Base-by-base conservation (phyloP, 2,329 filamentous ascomycete species). In the Penicillium sp. region DNA sequence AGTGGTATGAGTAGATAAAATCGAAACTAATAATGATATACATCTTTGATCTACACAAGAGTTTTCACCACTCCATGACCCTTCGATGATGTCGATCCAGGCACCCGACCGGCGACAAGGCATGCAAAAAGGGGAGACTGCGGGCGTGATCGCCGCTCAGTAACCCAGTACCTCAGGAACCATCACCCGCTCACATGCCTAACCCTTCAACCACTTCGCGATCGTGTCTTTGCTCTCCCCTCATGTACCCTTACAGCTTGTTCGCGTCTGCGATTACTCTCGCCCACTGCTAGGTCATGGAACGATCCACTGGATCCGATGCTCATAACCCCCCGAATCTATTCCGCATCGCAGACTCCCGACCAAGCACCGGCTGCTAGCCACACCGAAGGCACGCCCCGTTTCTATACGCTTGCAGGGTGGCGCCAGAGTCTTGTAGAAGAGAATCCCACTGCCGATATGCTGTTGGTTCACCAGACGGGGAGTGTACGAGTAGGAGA, bases 401-500 rank as follows among this genome's bases (percentile, higher is more conserved):
- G 59, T 58, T 78, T 74, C 58, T 65, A 68, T 57, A 71, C 76
- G 19, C 65, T 78, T 48, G 65, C 71, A 22, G 76, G 76, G 64
- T 79, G 77, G 76, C 70, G 63, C 52, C 64, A 69, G 56, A 64
- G 65, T 52, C 59, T 65, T 38, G 60, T 62, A 22, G 66, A 73
- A 60, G 57, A 60, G 30, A 60, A 59, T 54, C 61, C 64, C 52
- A 67, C 67, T 45, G 64, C 65, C 60, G 68, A 77, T 28, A 98
- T 98, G 95, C 83, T 98, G 66, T 87, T 98, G 74, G 82, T 97
- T 63, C 91, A 97, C 79, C 95, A 98, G 80, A 84, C 89, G 66
- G 95, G 95, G 73, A 92, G 86, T 80, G 90, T 98, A 75, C 96
- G 94, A 78, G 91, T 98, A 66, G 95, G 95, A 75, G 93, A 98